Conservation (phyloP, 768 basidiomycete genomes). For the Nidularia sp. region DNA sequence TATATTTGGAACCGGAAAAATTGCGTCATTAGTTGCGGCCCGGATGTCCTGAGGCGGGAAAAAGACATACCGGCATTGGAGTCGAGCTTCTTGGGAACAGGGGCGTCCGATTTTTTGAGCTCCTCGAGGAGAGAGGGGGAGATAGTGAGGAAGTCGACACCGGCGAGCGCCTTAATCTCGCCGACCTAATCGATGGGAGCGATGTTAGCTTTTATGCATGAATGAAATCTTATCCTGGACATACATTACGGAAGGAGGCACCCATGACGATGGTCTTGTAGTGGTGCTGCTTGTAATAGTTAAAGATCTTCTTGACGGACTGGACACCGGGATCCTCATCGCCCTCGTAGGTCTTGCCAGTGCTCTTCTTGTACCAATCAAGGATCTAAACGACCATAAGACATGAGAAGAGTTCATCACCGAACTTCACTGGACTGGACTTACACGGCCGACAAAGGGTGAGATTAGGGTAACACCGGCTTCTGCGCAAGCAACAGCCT, state of each 20-base stretch:
- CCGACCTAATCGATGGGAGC: conserved; percentile 45
- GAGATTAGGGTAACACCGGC: conserved; percentile 98
- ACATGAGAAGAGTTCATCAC: conserved; percentile 4
- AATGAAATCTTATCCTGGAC: conserved; percentile 19
- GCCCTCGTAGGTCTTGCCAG: conserved; percentile 84
- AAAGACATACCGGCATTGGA: conserved; percentile 48
- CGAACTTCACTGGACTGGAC: conserved; percentile 22
- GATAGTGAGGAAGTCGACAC: conserved; percentile 98
- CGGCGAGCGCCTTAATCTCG: conserved; percentile 93
- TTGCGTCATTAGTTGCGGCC: conserved; percentile 1
- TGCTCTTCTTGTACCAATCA: conserved; percentile 97
- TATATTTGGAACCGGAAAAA: conserved; percentile 13
- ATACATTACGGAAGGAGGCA: conserved; percentile 96
- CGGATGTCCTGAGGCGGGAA: conserved; percentile 1
- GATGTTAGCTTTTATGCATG: background rate
- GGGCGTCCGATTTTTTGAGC: conserved; percentile 74
- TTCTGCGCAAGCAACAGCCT: conserved; percentile 98
- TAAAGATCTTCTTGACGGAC: conserved; percentile 96
- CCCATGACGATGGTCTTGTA: conserved; percentile 99
- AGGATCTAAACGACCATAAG: conserved; percentile 62
- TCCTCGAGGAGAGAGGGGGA: conserved; percentile 87
- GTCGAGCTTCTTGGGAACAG: conserved; percentile 84
- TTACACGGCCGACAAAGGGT: conserved; percentile 95
- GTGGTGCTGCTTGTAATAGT: conserved; percentile 98
- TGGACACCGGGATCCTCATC: conserved; percentile 94